A percentile compares a stretch with the other conserved stretches of the same genome.
Conservation (phyloP, 352 stramenopile genomes). For the Phytophthora megakarya region DNA sequence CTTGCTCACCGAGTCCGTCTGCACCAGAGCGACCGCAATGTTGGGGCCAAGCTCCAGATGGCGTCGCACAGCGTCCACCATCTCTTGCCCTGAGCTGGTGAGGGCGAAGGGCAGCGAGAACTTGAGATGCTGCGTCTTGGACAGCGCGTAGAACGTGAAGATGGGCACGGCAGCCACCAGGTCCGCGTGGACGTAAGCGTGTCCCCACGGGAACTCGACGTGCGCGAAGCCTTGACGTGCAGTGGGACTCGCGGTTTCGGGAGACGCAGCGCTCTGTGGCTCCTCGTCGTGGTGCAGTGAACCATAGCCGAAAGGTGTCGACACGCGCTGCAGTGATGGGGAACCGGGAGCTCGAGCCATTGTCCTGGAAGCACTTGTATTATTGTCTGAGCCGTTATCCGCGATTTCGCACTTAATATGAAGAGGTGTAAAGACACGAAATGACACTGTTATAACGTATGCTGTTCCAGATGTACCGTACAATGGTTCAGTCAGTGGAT, state of each 20-base stretch:
- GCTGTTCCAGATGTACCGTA: constrained; percentile 1
- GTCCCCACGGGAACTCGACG: constrained; percentile 79
- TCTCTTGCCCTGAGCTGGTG: constrained; percentile 51
- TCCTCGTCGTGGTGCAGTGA: constrained; percentile 43
- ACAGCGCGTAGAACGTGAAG: constrained; percentile 83
- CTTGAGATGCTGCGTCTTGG: constrained; percentile 65
- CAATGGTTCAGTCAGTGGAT: too few species aligned
- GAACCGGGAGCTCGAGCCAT: constrained; percentile 13
- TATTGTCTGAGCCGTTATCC: too few species aligned
- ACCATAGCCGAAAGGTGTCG: constrained; percentile 76
- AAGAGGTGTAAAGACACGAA: constrained; percentile 22
- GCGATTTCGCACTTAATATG: constrained; percentile 19
- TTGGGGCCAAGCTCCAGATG: constrained; percentile 55
- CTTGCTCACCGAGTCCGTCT: constrained; percentile 76
- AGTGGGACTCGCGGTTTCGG: constrained; percentile 9
- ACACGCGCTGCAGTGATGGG: constrained; percentile 43
- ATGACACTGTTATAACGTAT: constrained; percentile 16
- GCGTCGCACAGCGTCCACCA: constrained; percentile 61
- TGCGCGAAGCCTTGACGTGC: constrained; percentile 52
- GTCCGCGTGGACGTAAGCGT: constrained; percentile 65
- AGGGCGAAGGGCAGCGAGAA: constrained; percentile 70
- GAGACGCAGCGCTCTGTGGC: constrained; percentile 8
- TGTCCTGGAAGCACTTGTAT: constrained; percentile 24
- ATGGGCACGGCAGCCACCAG: constrained; percentile 59
- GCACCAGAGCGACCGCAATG: constrained; percentile 66